phyloP scores from a whole-genome alignment of 805 yeast species.

The Hanseniaspora jakobsenii region DNA sequence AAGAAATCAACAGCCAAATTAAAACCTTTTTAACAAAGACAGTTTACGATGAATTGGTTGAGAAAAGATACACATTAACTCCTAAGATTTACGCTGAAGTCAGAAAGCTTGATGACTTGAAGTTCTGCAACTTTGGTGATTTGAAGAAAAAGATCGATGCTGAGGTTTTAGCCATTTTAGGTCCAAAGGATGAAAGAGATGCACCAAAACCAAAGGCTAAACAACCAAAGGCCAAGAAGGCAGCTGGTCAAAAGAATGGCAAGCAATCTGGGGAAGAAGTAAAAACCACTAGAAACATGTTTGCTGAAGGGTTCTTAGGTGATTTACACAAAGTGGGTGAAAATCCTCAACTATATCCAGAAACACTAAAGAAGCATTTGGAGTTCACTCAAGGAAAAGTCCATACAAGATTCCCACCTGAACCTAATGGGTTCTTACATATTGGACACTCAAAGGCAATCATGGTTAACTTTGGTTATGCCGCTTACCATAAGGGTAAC shows the following conservation, averaged over 20 bases:
- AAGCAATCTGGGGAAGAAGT: slow-evolving; percentile 4
- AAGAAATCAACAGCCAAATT: slow-evolving; percentile 50
- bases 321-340: slow-evolving; percentile 91
- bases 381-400: slow-evolving; percentile 70
- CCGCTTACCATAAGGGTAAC: slow-evolving; percentile 70
- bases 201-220: slow-evolving; percentile 28
- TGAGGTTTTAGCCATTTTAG: slow-evolving; percentile 56
- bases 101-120: slow-evolving; percentile 59
- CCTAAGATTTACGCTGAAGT: slow-evolving; percentile 68
- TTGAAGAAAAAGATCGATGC: slow-evolving; percentile 83
- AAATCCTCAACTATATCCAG: slow-evolving; percentile 82
- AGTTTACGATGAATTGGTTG: slow-evolving; percentile 38
- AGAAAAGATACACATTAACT: slow-evolving; percentile 68
- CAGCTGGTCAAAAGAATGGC: slow-evolving; percentile 19
- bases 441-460: slow-evolving; percentile 98
- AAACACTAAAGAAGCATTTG: slow-evolving; percentile 69
- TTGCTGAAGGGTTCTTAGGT: slow-evolving; percentile 88
- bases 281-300: slow-evolving; percentile 69
- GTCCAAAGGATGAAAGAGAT: slow-evolving; percentile 96
- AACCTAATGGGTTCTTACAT: slow-evolving; percentile 97
- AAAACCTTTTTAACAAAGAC: slow-evolving; percentile 46
- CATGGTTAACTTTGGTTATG: slow-evolving; percentile 96
- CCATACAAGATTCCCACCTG: slow-evolving; percentile 90
- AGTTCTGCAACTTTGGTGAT: slow-evolving; percentile 82
- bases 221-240: slow-evolving; percentile 8